Conservation (phyloP, 106 monocot species). For the Alisma plantagoaquatica region DNA sequence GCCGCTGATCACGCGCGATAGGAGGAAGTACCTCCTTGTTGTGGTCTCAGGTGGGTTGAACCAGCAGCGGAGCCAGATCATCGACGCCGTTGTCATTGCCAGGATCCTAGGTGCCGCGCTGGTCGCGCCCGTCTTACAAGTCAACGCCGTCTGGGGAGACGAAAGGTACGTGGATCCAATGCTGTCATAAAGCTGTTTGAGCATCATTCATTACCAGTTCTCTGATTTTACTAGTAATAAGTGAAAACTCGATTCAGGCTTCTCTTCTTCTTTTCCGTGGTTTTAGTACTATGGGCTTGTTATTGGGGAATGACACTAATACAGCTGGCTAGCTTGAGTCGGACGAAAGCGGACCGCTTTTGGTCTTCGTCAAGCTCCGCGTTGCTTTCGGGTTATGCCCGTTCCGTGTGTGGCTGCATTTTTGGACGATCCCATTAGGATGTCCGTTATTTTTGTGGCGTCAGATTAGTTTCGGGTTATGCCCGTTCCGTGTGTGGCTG, state of each 20-base stretch:
- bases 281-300: no score
- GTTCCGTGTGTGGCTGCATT: no score
- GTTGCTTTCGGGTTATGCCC: no score
- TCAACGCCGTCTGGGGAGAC: constrained; percentile 86
- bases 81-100: constrained; percentile 88
- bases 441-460: no score
- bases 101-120: constrained; percentile 81
- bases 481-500: no score
- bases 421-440: no score
- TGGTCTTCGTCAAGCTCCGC: no score
- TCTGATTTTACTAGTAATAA: no score
- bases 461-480: no score
- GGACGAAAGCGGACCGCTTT: not conserved
- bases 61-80: constrained; percentile 91
- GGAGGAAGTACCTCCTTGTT: constrained; percentile 70
- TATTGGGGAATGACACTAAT: not conserved
- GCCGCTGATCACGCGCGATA: constrained; percentile 11
- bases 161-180: constrained; percentile 34
- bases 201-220: not conserved
- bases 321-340: not conserved
- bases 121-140: constrained; percentile 81
- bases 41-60: constrained; percentile 86
- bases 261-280: no score
- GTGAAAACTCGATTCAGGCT: no score
- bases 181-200: not conserved